phyloP scores from a whole-genome alignment of 495 filamentous ascomycete genomes.

The Xylaria intraflava region DNA sequence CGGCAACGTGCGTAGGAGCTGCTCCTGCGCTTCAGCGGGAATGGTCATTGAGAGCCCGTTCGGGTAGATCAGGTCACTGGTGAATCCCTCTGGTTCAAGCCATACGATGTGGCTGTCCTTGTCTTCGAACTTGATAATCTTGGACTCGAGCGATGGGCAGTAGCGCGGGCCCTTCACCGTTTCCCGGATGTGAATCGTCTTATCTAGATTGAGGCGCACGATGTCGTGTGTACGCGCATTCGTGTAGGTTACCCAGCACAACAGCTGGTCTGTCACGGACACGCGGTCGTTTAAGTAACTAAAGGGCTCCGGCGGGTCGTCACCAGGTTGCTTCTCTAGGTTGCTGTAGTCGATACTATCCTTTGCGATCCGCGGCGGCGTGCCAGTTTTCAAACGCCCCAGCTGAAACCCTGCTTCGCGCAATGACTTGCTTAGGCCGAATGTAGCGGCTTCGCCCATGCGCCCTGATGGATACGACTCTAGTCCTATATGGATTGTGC shows the following conservation, averaged over 20 bases:
- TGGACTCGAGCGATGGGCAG: conserved; percentile 91
- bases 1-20: conserved; percentile 72
- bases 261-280: conserved; percentile 69
- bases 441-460: conserved; percentile 91
- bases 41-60: conserved; percentile 98
- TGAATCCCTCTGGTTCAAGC: conserved; percentile 94
- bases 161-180: conserved; percentile 91
- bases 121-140: conserved; percentile 79
- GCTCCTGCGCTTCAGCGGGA: conserved; percentile 75
- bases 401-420: conserved; percentile 84
- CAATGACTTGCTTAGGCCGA: conserved; percentile 87
- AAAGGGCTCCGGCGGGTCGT: conserved; percentile 83
- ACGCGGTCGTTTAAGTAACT: conserved; percentile 80
- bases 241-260: conserved; percentile 78
- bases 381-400: conserved; percentile 91
- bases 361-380: conserved; percentile 78
- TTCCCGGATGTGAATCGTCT: conserved; percentile 92
- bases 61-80: conserved; percentile 87
- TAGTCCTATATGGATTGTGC: conserved; percentile 93
- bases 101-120: conserved; percentile 81
- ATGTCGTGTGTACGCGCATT: conserved; percentile 78
- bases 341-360: conserved; percentile 72
- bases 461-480: conserved; percentile 78
- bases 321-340: conserved; percentile 68
- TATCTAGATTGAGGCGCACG: conserved; percentile 77